Evolutionary conservation across 2,329 filamentous ascomycete species (phyloP), one percentile per base, ranked within the genome.

Genomic region (Tympanopsis confertula): DNA sequence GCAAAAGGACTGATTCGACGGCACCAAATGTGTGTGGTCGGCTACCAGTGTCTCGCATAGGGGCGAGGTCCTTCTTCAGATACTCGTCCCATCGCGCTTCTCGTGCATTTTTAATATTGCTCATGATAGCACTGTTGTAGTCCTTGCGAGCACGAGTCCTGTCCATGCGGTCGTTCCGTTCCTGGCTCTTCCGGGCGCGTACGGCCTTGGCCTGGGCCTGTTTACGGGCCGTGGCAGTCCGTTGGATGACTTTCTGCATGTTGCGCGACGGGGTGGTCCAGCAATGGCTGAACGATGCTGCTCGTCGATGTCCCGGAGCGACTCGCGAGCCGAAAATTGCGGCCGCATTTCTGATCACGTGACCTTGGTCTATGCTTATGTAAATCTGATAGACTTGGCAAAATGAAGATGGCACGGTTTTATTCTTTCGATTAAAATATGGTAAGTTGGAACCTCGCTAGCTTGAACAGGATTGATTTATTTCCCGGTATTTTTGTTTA

Each of bases 1-100:
- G 53, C 58, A 47, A 47, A 54, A 43, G 36, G 39, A 57, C 44
- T 20, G 54, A 44, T 24, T 55, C 50, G 30, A 81, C 50, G 20
- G 73, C 68, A 43, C 78, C 86, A 51, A 78, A 82, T 19, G 59
- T 65, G 35, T 70, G 68, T 47, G 69, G 65, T 33, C 59, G 49
- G 1, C 65, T 62, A 42, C 81, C 82, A 28, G 79, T 63, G 58
- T 91, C 82, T 49, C 79, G 71, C 53, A 80, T 81, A 2, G 88
- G 87, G 3, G 86, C 81, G 45, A 94, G 54, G 5, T 83, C 73
- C 0, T 88, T 89, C 45, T 86, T 60, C 44, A 81, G 65, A 76
- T 83, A 94, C 56, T 89, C 80, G 54, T 94, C 82, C 42, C 69
- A 71, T 38, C 82, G 72, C 36, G 70, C 66, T 45, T 63, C 53